Percentiles rank a stretch among this genome's conserved stretches.
Evolutionary conservation across 108 stramenopile species (phyloP).

Genomic region (Cyclotella cryptica): DNA sequence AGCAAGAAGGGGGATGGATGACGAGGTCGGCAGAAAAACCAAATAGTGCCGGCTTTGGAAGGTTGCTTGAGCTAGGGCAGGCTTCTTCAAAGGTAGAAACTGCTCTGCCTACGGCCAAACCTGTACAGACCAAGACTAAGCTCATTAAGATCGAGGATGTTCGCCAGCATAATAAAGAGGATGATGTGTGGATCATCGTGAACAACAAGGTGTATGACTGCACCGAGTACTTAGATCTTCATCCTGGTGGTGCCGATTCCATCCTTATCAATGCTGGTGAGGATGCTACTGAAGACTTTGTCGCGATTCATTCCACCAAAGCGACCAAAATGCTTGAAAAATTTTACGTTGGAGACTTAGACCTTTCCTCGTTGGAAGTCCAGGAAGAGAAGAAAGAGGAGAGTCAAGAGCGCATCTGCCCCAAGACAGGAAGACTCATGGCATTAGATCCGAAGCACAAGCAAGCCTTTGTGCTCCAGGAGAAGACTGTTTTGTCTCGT

Average conservation of each 20-base stretch:
- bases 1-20: slow-evolving; percentile 97
- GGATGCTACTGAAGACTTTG: slow-evolving; percentile 96
- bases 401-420: slow-evolving; percentile 46
- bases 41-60: slow-evolving; percentile 80
- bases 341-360: slow-evolving; percentile 94
- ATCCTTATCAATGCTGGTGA: slow-evolving; percentile 95
- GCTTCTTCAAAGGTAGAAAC: slow-evolving; percentile 44
- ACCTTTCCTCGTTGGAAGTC: slow-evolving; percentile 50
- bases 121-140: slow-evolving; percentile 41
- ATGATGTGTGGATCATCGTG: slow-evolving; percentile 95
- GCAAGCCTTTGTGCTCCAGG: slow-evolving; percentile 82
- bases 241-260: slow-evolving; percentile 93
- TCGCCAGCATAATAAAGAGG: slow-evolving; percentile 87
- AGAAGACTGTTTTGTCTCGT: slow-evolving; percentile 89
- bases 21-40: slow-evolving; percentile 80
- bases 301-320: slow-evolving; percentile 95
- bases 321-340: slow-evolving; percentile 93
- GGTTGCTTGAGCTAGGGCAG: slow-evolving; percentile 66
- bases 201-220: slow-evolving; percentile 93
- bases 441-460: slow-evolving; percentile 91
- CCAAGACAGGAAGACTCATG: slow-evolving; percentile 62
- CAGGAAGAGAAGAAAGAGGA: slow-evolving; percentile 38
- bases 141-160: slow-evolving; percentile 87
- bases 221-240: slow-evolving; percentile 94
- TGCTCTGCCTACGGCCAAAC: slow-evolving; percentile 46